Evolutionary conservation across 768 basidiomycete species (phyloP), one percentile per base, ranked within the genome.

Genomic region (Tulasnella calospora): DNA sequence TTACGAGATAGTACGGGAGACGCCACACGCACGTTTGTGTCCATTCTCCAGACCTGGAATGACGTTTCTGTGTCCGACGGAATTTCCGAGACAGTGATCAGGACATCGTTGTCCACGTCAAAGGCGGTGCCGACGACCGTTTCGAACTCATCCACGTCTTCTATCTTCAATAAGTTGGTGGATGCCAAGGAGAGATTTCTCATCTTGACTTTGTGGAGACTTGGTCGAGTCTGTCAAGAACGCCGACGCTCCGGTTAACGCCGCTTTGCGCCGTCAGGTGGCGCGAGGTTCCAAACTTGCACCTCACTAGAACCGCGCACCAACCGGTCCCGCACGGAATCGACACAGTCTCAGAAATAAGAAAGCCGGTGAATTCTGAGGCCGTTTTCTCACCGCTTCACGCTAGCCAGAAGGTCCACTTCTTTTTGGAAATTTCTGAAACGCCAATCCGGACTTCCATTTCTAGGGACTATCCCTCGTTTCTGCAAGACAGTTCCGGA

Each of bases 31-130:
- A 78, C 67, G 19, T 44, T 79, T n/a, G 74, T 80, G 2, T 79
- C 80, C 3, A 83, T 83, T 81, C 83, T 89, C 89, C 90, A 91
- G 44, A 94, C 83, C 79, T 89, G 87, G 13, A 93, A 86, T 30
- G 90, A 88, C 55, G 88, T 87, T 8, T 86, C 87, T 79, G 89
- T 89, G 61, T 82, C 81, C 79, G 84, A 85, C 76, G 81, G 81
- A 72, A 82, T 81, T 82, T 92, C 92, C 1, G 90, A 89, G 17
- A 88, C 86, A n/a, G 86, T 86, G 82, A 90, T 92, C 57, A 89
- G 82, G 0, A 85, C 84, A 81, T 89, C 87, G 82, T 90, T 88
- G 83, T 94, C 92, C 40, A 90, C 84, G 84, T 94, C 91, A 80
- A 91, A 83, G 1, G 90, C 86, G 17, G 87, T 86, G 4, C 88